Conservation (phyloP, 192 early-diverging fungal species). For the Umbelopsis isabellina region DNA sequence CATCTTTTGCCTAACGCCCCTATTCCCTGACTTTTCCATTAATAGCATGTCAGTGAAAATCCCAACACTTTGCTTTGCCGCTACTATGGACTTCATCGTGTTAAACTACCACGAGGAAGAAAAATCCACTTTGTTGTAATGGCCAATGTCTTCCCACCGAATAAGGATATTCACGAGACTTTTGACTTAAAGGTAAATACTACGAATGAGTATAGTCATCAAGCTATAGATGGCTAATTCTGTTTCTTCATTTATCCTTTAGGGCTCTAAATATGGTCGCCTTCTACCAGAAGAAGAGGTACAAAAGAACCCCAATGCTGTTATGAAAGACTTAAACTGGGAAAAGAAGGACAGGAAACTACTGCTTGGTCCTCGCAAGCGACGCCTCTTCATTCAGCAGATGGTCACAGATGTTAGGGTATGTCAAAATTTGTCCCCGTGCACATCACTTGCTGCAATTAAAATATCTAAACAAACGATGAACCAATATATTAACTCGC, state of each 20-base stretch:
- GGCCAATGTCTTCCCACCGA: constrained; percentile 98
- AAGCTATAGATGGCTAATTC: no score
- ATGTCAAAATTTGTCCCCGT: constrained; percentile 20
- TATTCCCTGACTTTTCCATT: background rate
- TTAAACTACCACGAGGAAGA: constrained; percentile 88
- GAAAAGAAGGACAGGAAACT: constrained; percentile 72
- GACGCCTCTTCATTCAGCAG: constrained; percentile 81
- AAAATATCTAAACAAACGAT: background rate
- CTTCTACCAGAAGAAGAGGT: constrained; percentile 77
- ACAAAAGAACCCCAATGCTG: constrained; percentile 81
- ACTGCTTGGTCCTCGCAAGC: constrained; percentile 83
- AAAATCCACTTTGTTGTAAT: constrained; percentile 99
- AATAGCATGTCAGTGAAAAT: constrained; percentile 80
- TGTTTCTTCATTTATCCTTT: background rate
- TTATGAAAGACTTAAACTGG: constrained; percentile 99
- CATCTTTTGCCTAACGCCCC: background rate
- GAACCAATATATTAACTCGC: background rate
- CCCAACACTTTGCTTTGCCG: constrained; percentile 92
- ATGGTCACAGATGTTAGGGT: constrained; percentile 84
- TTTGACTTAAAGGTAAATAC: constrained; percentile 86
- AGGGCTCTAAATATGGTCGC: constrained; percentile 90
- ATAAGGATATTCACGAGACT: constrained; percentile 96
- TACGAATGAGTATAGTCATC: no score
- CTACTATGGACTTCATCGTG: constrained; percentile 94
- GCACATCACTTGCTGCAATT: background rate